Conservation (phyloP, 1,139 yeast species). For the Yamadazyma aaseri region DNA sequence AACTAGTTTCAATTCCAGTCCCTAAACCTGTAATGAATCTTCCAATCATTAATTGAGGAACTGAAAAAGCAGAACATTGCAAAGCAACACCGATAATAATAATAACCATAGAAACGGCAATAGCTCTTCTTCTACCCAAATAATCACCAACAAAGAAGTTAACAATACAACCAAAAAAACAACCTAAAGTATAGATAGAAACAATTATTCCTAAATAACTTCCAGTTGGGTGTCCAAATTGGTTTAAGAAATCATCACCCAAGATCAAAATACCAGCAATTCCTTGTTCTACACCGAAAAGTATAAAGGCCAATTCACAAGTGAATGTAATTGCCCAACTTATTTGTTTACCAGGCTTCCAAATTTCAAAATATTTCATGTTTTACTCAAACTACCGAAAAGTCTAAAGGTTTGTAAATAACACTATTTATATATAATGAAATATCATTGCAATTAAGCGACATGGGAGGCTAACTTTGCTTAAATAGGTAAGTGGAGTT, state of each 20-base stretch:
- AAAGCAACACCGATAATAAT: constrained; percentile 50
- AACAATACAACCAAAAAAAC: constrained; percentile 67
- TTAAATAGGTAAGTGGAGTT: too few relatives aligned
- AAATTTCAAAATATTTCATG: constrained; percentile 11
- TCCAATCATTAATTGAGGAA: constrained; percentile 51
- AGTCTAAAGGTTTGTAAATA: too few relatives aligned
- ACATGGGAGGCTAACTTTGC: too few relatives aligned
- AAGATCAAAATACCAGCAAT: constrained; percentile 12
- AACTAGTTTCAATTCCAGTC: constrained; percentile 66
- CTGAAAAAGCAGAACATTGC: constrained; percentile 34
- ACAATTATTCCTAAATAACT: constrained; percentile 48
- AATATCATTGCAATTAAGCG: too few relatives aligned
- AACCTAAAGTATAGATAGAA: constrained; percentile 69
- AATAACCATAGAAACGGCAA: constrained; percentile 43
- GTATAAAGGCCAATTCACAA: constrained; percentile 15
- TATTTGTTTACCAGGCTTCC: constrained; percentile 13
- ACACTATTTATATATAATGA: too few relatives aligned
- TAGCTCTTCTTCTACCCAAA: constrained; percentile 52
- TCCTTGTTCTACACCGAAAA: constrained; percentile 17
- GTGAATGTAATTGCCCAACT: constrained; percentile 14
- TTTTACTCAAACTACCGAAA: too few relatives aligned
- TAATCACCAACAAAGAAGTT: constrained; percentile 52
- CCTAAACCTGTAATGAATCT: constrained; percentile 68
- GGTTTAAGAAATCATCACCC: constrained; percentile 13
- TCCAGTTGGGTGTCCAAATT: constrained; percentile 15